phyloP scores from a whole-genome alignment of 176 grass and related monocot species.

The Avena eriantha region DNA sequence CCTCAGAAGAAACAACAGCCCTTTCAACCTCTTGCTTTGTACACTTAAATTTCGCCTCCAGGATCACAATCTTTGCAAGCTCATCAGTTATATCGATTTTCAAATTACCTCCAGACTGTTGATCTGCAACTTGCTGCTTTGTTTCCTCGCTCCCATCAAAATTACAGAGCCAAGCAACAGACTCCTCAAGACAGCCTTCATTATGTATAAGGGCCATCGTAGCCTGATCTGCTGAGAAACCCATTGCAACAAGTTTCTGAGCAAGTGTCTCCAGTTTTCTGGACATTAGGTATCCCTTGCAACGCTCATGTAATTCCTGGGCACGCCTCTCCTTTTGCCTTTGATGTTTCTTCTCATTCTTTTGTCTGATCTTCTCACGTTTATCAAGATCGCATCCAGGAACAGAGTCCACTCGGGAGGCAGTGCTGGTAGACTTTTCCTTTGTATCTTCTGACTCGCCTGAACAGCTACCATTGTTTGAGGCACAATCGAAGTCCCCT shows the following conservation, averaged over 20 bases:
- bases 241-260: constrained; percentile 92
- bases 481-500: constrained; percentile 83
- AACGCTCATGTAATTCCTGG: constrained; percentile 93
- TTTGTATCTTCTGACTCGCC: constrained; percentile 85
- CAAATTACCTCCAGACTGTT: constrained; percentile 69
- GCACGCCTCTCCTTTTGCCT: constrained; percentile 90
- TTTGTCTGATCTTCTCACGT: constrained; percentile 96
- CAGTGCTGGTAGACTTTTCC: constrained; percentile 62
- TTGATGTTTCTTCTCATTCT: constrained; percentile 99
- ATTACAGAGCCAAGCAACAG: constrained; percentile 85
- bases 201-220: constrained; percentile 98
- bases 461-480: constrained; percentile 89
- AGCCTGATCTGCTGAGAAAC: constrained; percentile 89
- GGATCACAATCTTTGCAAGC: constrained; percentile 71
- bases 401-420: constrained; percentile 59
- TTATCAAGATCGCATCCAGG: constrained; percentile 88
- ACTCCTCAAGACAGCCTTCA: constrained; percentile 89
- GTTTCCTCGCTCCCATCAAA: constrained; percentile 87
- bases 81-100: constrained; percentile 96
- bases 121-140: constrained; percentile 71
- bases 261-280: constrained; percentile 81
- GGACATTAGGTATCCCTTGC: constrained; percentile 95
- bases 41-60: constrained; percentile 81
- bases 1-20: constrained; percentile 90
- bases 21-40: constrained; percentile 97